Percentiles rank a stretch among this genome's conserved stretches.
Conservation (phyloP, 805 yeast genomes). For the Candida xiaguanensis region DNA sequence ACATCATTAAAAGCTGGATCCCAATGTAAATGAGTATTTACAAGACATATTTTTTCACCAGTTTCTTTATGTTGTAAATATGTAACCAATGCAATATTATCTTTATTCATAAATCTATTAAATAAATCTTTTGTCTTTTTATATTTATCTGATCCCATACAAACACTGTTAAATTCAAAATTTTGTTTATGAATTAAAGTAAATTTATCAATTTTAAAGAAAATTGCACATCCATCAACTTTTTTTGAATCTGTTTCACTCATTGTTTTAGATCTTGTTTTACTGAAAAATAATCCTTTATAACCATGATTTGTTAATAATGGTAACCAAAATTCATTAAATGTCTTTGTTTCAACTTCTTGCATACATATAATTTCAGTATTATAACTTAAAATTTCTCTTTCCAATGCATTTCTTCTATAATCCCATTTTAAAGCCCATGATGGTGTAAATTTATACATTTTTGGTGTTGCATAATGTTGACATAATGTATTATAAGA, state of each 20-base stretch:
- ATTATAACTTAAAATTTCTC: slow-evolving; percentile 61
- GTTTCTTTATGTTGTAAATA: slow-evolving; percentile 70
- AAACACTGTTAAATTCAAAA: slow-evolving; percentile 79
- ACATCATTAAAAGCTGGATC: slow-evolving; percentile 96
- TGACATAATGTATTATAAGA: slow-evolving; percentile 93
- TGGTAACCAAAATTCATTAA: slow-evolving; percentile 84
- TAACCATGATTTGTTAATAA: slow-evolving; percentile 71
- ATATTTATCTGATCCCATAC: slow-evolving; percentile 78
- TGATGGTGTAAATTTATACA: slow-evolving; percentile 92
- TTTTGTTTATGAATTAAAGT: slow-evolving; percentile 64
- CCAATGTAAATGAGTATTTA: slow-evolving; percentile 97
- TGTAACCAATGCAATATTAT: slow-evolving; percentile 80
- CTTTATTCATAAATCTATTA: slow-evolving; percentile 94
- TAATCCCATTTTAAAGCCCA: slow-evolving; percentile 97
- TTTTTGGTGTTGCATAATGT: slow-evolving; percentile 86
- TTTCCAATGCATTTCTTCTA: slow-evolving; percentile 71
- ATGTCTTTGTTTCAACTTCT: slow-evolving; percentile 88
- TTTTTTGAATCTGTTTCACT: slow-evolving; percentile 71
- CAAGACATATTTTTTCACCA: slow-evolving; percentile 69
- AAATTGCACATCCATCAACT: slow-evolving; percentile 98
- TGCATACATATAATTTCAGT: slow-evolving; percentile 88
- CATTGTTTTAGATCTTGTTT: slow-evolving; percentile 92
- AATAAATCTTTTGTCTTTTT: slow-evolving; percentile 92
- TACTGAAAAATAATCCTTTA: slow-evolving; percentile 76
- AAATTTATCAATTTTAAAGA: slow-evolving; percentile 69